Percentiles rank a stretch among this genome's conserved stretches.
phyloP scores from a whole-genome alignment of 805 yeast species.

The Komagataella phaffii region DNA sequence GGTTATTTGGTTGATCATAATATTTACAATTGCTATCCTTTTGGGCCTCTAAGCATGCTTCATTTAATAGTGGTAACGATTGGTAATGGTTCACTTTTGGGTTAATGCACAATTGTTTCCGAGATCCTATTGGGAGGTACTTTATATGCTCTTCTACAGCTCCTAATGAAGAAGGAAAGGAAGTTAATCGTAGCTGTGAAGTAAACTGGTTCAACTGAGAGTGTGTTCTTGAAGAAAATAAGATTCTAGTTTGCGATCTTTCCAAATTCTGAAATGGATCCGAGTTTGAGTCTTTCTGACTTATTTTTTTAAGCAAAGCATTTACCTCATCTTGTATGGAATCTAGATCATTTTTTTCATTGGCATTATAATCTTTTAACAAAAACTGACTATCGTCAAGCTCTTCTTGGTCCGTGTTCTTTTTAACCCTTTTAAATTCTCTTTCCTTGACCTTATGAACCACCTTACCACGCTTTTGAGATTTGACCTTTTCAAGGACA shows the following conservation, averaged over 20 bases:
- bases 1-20: constrained; percentile 20
- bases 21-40: constrained; percentile 24
- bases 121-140: constrained; percentile 64
- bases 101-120: constrained; percentile 77
- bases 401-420: constrained; percentile 2
- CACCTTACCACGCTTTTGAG: constrained; percentile 11
- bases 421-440: constrained; percentile 2
- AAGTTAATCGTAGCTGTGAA: constrained; percentile 49
- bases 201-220: constrained; percentile 79
- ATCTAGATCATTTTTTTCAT: constrained; percentile 13
- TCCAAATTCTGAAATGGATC: constrained; percentile 9
- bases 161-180: constrained; percentile 48
- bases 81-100: constrained; percentile 37
- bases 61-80: constrained; percentile 50
- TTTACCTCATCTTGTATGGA: constrained; percentile 33
- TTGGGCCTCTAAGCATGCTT: constrained; percentile 67
- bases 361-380: neutral
- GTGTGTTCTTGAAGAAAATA: constrained; percentile 79
- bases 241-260: constrained; percentile 21
- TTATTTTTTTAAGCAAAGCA: constrained; percentile 29
- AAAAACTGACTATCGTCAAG: neutral
- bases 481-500: constrained; percentile 22
- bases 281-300: constrained; percentile 10
- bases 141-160: constrained; percentile 38
- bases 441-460: constrained; percentile 10